These are phyloP conservation scores for Suillus tomentosus DNA, from an alignment of 768 basidiomycete genomes.

Conservation along the genomic window DNA sequence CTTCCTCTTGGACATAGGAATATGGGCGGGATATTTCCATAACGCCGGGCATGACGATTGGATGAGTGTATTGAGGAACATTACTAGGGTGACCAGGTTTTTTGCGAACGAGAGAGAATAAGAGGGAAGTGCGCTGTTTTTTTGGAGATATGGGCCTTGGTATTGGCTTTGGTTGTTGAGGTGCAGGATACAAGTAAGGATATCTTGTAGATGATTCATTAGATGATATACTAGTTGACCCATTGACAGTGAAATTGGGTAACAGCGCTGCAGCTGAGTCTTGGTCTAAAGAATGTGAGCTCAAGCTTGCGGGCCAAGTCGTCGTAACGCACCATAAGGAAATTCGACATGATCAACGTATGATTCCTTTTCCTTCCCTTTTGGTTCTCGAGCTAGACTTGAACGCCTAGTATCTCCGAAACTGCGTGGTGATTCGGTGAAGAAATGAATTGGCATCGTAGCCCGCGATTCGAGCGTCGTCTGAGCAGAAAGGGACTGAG, in stretches of 20 bases:
- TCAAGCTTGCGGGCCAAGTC: not conserved
- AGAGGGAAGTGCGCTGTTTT: slow-evolving; percentile 45
- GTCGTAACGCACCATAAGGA: not conserved
- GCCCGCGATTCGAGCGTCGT: not conserved
- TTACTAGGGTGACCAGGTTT: slow-evolving; percentile 36
- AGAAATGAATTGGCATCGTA: slow-evolving; percentile 8
- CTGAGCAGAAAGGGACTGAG: not conserved
- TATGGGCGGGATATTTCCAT: slow-evolving; percentile 66
- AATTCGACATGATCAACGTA: not conserved
- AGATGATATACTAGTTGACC: slow-evolving; percentile 18
- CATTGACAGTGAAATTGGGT: slow-evolving; percentile 15
- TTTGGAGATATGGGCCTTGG: slow-evolving; percentile 20
- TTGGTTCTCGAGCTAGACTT: not conserved
- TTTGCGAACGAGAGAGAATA: slow-evolving; percentile 44
- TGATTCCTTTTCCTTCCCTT: slow-evolving; percentile 4
- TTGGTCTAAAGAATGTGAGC: slow-evolving; percentile 18
- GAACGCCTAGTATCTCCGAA: not conserved
- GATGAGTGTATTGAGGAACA: slow-evolving; percentile 34
- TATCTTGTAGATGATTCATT: slow-evolving; percentile 12
- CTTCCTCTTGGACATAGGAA: slow-evolving; percentile 56
- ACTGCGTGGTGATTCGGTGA: not conserved
- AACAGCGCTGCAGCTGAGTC: slow-evolving; percentile 14
- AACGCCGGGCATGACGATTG: slow-evolving; percentile 60
- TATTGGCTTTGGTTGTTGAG: not conserved
- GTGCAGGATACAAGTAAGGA: not conserved